Evolutionary conservation across 192 early-diverging fungal genomes (phyloP).

Genomic region (Gamsiella multidivaricata): DNA sequence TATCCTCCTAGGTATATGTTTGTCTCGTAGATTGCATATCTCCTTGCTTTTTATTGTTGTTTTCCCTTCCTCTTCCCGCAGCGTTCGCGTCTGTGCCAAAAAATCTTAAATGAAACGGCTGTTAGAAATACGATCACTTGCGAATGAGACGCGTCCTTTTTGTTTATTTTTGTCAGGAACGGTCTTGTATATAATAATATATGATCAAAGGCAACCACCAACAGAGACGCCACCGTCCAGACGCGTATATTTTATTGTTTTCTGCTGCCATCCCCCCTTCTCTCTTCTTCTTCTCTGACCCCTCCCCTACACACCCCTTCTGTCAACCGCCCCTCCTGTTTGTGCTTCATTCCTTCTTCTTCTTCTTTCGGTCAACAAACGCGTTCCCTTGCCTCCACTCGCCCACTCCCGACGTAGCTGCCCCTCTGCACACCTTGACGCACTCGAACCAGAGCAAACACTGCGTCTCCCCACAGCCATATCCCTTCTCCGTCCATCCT

Average conservation of each 20-base stretch:
- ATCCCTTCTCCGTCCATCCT: not conserved
- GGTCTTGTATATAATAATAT: too few species aligned
- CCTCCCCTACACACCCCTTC: not conserved
- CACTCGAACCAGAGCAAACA: not conserved
- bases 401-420: not conserved
- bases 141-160: too few species aligned
- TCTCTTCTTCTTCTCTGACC: constrained; percentile 15
- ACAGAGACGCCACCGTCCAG: not conserved
- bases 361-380: not conserved
- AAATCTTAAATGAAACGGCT: too few species aligned
- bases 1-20: too few species aligned
- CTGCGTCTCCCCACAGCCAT: not conserved
- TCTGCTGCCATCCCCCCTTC: not conserved
- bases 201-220: too few species aligned
- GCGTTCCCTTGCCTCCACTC: not conserved
- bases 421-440: not conserved
- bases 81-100: too few species aligned
- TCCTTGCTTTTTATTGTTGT: too few species aligned
- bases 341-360: not conserved
- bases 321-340: too few species aligned
- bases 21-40: too few species aligned
- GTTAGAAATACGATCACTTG: too few species aligned
- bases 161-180: too few species aligned
- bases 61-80: too few species aligned
- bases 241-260: constrained; percentile 14